Evolutionary conservation across 2,329 filamentous ascomycete species (phyloP).

Genomic region (Aureobasidium sp.): DNA sequence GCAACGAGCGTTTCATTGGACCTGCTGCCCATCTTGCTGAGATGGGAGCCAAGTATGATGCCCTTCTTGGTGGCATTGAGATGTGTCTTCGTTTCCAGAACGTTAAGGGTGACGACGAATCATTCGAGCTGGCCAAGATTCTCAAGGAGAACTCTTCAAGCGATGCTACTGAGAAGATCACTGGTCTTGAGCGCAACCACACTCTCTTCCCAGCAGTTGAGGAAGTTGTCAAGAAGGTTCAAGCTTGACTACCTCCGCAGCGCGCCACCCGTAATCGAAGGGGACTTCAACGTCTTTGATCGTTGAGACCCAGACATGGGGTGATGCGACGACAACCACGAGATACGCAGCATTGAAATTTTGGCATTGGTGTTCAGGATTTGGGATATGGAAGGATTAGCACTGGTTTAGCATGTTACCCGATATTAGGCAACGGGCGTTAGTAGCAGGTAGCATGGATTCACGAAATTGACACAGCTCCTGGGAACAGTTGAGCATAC

Average conservation of each 20-base stretch:
- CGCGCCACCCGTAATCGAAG: not conserved
- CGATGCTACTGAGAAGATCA: slow-evolving; percentile 72
- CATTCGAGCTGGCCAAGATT: slow-evolving; percentile 73
- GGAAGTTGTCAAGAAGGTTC: slow-evolving; percentile 74
- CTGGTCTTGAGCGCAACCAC: slow-evolving; percentile 68
- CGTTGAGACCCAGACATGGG: not conserved
- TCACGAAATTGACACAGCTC: slow-evolving; percentile 9
- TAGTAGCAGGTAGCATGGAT: slow-evolving; percentile 9
- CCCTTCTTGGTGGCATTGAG: slow-evolving; percentile 75
- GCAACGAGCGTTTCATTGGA: slow-evolving; percentile 93
- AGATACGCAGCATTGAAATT: slow-evolving; percentile 12
- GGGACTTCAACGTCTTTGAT: slow-evolving; percentile 5
- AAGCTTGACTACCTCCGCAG: slow-evolving; percentile 32
- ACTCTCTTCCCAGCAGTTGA: slow-evolving; percentile 71
- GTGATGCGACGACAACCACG: not conserved
- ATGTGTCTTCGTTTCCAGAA: slow-evolving; percentile 95
- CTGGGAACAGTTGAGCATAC: slow-evolving; percentile 11
- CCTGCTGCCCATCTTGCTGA: slow-evolving; percentile 86
- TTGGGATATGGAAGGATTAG: not conserved
- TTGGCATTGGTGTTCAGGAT: slow-evolving; percentile 3
- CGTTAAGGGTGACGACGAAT: slow-evolving; percentile 86
- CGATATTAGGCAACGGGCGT: not conserved
- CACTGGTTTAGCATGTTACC: not conserved
- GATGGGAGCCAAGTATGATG: slow-evolving; percentile 62
- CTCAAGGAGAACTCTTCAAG: slow-evolving; percentile 67